phyloP scores from a whole-genome alignment of 106 monocot genomes.

The Apostasia ramifera region DNA sequence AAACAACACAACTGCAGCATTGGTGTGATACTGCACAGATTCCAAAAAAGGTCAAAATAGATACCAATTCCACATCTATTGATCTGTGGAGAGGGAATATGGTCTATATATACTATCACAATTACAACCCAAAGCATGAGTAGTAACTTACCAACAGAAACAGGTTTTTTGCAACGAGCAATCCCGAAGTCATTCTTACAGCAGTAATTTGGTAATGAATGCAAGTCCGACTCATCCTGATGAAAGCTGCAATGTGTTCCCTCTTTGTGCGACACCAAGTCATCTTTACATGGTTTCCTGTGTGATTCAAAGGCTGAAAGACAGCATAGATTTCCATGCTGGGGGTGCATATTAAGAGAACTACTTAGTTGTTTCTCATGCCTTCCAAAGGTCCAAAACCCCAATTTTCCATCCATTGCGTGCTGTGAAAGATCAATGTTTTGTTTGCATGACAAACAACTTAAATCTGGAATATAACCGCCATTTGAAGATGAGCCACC shows the following conservation, averaged over 20 bases:
- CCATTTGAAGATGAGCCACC: slow-evolving; percentile 15
- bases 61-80: not conserved
- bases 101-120: not conserved
- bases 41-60: not conserved
- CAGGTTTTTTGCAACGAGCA: slow-evolving; percentile 4
- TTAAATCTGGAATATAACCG: slow-evolving; percentile 11
- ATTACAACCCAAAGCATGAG: not conserved
- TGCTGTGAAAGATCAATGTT: slow-evolving; percentile 9
- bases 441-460: slow-evolving; percentile 12
- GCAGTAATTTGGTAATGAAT: slow-evolving; percentile 22
- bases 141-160: slow-evolving; percentile 15
- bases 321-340: slow-evolving; percentile 26
- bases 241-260: slow-evolving; percentile 12
- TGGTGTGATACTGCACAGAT: slow-evolving; percentile 30
- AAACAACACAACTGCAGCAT: slow-evolving; percentile 21
- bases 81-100: not conserved
- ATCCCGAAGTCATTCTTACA: slow-evolving; percentile 12
- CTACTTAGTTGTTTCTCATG: slow-evolving; percentile 6
- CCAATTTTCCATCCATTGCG: slow-evolving; percentile 25
- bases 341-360: slow-evolving; percentile 10
- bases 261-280: slow-evolving; percentile 8
- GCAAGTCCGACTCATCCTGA: slow-evolving; percentile 16
- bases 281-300: slow-evolving; percentile 19
- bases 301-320: slow-evolving; percentile 22
- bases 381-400: slow-evolving; percentile 12